Conservation (phyloP, 371 early-diverging fungal species). For the Coemansia sp. region DNA sequence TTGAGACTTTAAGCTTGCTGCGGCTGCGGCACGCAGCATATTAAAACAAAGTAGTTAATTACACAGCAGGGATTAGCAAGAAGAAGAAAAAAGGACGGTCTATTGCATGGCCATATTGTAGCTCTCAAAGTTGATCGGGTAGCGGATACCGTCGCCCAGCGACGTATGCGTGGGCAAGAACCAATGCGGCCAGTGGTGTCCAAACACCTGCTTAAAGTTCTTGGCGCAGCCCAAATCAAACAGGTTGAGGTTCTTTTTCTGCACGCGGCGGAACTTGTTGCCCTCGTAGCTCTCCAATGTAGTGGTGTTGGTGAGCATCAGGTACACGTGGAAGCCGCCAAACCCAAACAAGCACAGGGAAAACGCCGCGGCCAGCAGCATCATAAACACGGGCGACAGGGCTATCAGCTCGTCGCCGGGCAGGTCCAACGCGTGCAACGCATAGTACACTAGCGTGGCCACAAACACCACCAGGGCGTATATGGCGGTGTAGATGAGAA, state of each 20-base stretch:
- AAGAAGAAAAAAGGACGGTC: no score
- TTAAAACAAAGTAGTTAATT: no score
- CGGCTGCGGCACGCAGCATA: no score
- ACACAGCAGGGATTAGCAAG: no score
- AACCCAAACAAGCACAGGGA: conserved; percentile 54
- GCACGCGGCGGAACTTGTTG: conserved; percentile 9
- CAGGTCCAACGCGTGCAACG: neutral
- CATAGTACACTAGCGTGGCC: conserved; percentile 16
- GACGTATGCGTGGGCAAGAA: conserved; percentile 29
- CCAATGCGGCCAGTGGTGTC: conserved; percentile 30
- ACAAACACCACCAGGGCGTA: conserved; percentile 11
- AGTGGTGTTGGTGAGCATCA: conserved; percentile 80
- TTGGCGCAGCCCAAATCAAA: conserved; percentile 40
- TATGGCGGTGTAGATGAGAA: conserved; percentile 21
- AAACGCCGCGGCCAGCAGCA: conserved; percentile 26
- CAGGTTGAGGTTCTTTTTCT: conserved; percentile 25
- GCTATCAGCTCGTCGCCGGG: neutral
- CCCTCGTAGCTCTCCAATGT: conserved; percentile 74
- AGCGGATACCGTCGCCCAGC: conserved; percentile 43
- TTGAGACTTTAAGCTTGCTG: no score
- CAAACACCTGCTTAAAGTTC: conserved; percentile 46
- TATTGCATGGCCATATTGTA: conserved; percentile 18
- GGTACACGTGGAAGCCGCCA: conserved; percentile 76
- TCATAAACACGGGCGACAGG: conserved; percentile 20
- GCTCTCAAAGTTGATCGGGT: conserved; percentile 38